phyloP scores from a whole-genome alignment of 306 rosid species.

The Fagus crenata region DNA sequence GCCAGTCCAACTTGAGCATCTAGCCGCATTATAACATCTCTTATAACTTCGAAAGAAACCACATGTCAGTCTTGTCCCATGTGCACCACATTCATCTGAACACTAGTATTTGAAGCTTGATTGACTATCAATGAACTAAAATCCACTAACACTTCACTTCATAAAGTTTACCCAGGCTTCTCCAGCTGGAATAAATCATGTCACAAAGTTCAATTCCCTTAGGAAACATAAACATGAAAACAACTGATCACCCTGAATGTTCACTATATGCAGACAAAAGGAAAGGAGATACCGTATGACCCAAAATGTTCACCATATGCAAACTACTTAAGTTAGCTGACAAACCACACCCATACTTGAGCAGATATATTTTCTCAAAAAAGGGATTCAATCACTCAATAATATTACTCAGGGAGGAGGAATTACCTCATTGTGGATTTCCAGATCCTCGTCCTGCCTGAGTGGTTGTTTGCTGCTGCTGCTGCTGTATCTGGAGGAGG shows the following conservation, averaged over 20 bases:
- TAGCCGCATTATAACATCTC: neutral
- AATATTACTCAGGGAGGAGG: constrained; percentile 22
- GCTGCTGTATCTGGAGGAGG: constrained; percentile 92
- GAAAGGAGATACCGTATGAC: constrained; percentile 6
- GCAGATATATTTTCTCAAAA: constrained; percentile 23
- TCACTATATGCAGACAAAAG: constrained; percentile 16
- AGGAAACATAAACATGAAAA: neutral
- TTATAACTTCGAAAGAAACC: neutral
- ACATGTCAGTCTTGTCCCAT: neutral
- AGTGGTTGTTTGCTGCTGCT: constrained; percentile 52
- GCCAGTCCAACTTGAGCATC: neutral
- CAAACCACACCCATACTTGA: neutral
- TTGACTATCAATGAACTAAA: neutral
- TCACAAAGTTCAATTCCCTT: neutral
- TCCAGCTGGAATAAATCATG: neutral
- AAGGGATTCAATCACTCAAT: constrained; percentile 12
- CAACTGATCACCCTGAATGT: constrained; percentile 1
- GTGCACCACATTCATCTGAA: neutral
- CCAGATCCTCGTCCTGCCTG: constrained; percentile 71
- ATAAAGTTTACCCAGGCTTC: neutral
- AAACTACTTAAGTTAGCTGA: constrained; percentile 22
- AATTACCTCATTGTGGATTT: constrained; percentile 78
- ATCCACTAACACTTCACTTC: neutral
- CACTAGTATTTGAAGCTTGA: too few relatives aligned
- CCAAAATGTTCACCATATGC: constrained; percentile 11